Evolutionary conservation across 192 early-diverging fungal genomes (phyloP).

Genomic region (Gamsiella multidivaricata): DNA sequence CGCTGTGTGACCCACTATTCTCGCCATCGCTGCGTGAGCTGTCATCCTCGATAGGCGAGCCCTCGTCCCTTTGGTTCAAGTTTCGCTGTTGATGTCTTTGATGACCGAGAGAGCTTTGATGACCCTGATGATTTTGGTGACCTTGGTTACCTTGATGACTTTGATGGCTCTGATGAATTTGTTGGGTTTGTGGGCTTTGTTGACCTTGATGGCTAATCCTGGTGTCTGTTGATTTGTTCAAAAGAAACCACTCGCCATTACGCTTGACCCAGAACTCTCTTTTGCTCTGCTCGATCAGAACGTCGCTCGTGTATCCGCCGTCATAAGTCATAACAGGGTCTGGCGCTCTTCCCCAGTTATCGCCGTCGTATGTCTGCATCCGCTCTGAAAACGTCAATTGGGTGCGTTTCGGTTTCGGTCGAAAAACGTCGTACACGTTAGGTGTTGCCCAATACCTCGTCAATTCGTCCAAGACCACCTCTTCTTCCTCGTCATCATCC

Average conservation of each 20-base stretch:
- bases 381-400: constrained; percentile 1
- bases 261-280: constrained; percentile 17
- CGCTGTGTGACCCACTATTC: too few relatives aligned
- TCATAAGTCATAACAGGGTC: constrained; percentile 16
- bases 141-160: background rate
- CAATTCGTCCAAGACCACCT: constrained; percentile 21
- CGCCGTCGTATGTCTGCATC: constrained; percentile 7
- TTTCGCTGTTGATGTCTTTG: too few relatives aligned
- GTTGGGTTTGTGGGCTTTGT: background rate
- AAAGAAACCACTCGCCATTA: constrained; percentile 19
- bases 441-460: constrained; percentile 28
- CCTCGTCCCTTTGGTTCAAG: background rate
- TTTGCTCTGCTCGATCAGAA: constrained; percentile 30
- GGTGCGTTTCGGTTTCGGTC: constrained; percentile 6
- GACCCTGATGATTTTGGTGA: background rate
- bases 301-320: constrained; percentile 29
- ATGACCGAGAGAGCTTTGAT: background rate
- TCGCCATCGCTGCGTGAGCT: too few relatives aligned
- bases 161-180: background rate
- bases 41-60: background rate
- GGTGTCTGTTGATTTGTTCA: constrained; percentile 22
- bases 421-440: constrained; percentile 15
- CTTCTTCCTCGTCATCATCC: background rate
- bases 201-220: constrained; percentile 7
- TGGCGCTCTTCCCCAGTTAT: constrained; percentile 33